Base-by-base conservation (phyloP, 306 rosid species). In the Begonia loranthoides region DNA sequence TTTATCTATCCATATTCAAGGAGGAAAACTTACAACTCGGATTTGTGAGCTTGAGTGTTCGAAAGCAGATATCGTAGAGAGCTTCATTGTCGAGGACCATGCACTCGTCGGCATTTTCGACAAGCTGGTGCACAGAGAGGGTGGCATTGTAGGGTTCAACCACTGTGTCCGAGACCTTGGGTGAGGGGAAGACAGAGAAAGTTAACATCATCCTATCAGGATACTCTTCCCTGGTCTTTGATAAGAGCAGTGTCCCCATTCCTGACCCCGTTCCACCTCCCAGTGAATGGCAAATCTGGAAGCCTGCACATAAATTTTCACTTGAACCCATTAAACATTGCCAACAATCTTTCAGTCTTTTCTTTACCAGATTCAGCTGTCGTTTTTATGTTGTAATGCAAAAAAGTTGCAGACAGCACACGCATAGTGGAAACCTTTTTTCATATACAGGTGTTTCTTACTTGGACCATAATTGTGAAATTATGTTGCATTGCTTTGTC, bases 181-280 rank as follows among this genome's bases (percentile, higher is more conserved):
- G 87, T 6, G 93, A 82, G 2, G 96, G 94, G 57, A 82, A 87
- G 21, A 87, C 94, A 8, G 96, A 87, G 74, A 87, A 87, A 41
- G 96, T 87, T 70, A 87, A 55, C 96, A 87, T 87, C 94, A 87
- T 87, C 57, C 96, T 67, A 58, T 87, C 96, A 7, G 94, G 96
- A 50, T 82, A 87, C 68, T 87, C 96, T 71, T 87, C 96, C 73
- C 96, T 81, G 55, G 83, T 87, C 96, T 87, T 87, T 63, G 96
- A 87, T 66, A 82, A 82, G 43, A 87, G 67, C 43, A 87, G 47
- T 7, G 96, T 87, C 38, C 96, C 96, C 96, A 87, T 87, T 57
- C 94, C 96, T 17, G 94, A 87, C 12, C 96, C 96, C 21, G 96
- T 87, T 54, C 89, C 96, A n/a, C 96, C 95, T 68, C 93, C 95